Evolutionary conservation across 352 stramenopile genomes (phyloP).

Genomic region (Phytophthora cryptogea): DNA sequence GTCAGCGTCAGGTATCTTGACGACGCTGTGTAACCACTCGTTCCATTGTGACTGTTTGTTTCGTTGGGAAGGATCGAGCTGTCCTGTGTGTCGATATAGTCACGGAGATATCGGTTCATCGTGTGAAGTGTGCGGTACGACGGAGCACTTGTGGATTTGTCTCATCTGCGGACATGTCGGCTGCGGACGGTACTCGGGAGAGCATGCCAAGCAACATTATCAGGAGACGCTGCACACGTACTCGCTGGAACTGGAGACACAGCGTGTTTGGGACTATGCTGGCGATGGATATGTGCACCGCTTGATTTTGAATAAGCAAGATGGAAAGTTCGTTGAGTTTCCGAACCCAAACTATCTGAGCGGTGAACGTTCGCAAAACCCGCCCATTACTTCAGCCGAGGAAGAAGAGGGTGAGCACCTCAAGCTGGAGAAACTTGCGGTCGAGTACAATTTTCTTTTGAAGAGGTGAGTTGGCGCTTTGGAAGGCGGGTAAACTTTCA

Average conservation of each 20-base stretch:
- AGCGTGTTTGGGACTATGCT: constrained; percentile 96
- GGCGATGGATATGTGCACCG: constrained; percentile 90
- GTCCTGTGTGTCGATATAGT: constrained; percentile 96
- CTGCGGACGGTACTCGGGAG: constrained; percentile 95
- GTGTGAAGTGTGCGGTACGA: constrained; percentile 94
- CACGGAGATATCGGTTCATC: constrained; percentile 93
- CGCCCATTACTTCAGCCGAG: constrained; percentile 67
- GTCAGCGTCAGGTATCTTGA: constrained; percentile 91
- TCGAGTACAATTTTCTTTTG: constrained; percentile 96
- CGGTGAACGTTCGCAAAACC: constrained; percentile 71
- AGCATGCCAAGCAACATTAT: constrained; percentile 95
- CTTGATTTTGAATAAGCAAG: constrained; percentile 90
- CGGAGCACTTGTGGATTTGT: constrained; percentile 96
- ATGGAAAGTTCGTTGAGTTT: constrained; percentile 97
- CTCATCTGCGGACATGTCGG: constrained; percentile 95
- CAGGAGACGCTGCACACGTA: constrained; percentile 94
- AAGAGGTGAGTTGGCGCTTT: constrained; percentile 69
- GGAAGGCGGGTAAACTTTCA: not conserved
- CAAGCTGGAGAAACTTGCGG: constrained; percentile 95
- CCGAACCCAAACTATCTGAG: constrained; percentile 81
- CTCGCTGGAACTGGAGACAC: constrained; percentile 94
- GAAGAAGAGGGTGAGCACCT: constrained; percentile 93
- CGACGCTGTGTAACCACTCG: constrained; percentile 98
- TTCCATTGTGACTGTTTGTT: constrained; percentile 97
- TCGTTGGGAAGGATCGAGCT: constrained; percentile 95